Evolutionary conservation across 495 filamentous ascomycete genomes (phyloP).

Genomic region (Aspergillus taichungensis): DNA sequence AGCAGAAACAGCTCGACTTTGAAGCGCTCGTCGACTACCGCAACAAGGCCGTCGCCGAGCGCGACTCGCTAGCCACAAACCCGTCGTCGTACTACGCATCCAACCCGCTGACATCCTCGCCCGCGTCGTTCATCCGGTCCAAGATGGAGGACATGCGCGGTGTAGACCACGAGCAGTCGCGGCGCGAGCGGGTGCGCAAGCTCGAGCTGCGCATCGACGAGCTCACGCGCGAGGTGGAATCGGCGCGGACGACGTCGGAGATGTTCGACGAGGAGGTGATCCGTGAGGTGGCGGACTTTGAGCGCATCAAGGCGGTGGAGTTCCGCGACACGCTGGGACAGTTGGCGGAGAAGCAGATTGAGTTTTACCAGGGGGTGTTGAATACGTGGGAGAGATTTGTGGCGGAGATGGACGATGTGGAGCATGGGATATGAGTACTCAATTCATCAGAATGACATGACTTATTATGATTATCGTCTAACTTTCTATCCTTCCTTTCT

Average conservation of each 20-base stretch:
- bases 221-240: slow-evolving; percentile 79
- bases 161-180: slow-evolving; percentile 88
- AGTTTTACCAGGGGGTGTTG: slow-evolving; percentile 72
- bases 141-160: slow-evolving; percentile 97
- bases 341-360: slow-evolving; percentile 76
- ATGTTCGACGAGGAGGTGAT: slow-evolving; percentile 92
- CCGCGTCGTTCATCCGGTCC: slow-evolving; percentile 81
- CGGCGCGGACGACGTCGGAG: slow-evolving; percentile 71
- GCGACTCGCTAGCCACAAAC: slow-evolving; percentile 65
- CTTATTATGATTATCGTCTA: too few relatives aligned
- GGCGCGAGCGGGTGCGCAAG: slow-evolving; percentile 77
- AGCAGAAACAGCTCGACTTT: slow-evolving; percentile 97
- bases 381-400: slow-evolving; percentile 88
- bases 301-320: slow-evolving; percentile 89
- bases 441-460: too few relatives aligned
- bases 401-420: slow-evolving; percentile 59
- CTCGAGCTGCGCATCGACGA: slow-evolving; percentile 87
- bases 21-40: slow-evolving; percentile 95
- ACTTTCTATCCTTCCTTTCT: too few relatives aligned
- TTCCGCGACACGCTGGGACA: slow-evolving; percentile 79
- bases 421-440: too few relatives aligned
- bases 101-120: slow-evolving; percentile 51
- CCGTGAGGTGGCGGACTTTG: slow-evolving; percentile 85
- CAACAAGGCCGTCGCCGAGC: slow-evolving; percentile 77
- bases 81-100: slow-evolving; percentile 51